Evolutionary conservation across 2,329 filamentous ascomycete genomes (phyloP), one percentile per base, ranked within the genome.

Genomic region (Phaeosphaeriaceae sp.): DNA sequence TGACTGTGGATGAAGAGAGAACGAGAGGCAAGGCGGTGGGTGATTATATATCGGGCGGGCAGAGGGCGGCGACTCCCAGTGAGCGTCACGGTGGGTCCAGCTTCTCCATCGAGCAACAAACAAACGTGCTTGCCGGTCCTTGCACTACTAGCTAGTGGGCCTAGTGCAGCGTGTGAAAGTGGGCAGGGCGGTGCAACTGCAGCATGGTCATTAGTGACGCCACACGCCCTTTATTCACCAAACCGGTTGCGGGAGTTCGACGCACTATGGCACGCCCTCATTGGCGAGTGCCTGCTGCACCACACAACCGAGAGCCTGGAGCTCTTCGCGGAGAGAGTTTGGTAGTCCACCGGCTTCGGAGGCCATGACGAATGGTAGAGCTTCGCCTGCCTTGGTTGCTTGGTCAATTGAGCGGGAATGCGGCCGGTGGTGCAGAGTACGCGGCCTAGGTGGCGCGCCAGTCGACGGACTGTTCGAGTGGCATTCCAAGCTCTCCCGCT

Each of bases 121-220:
- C 64, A 70, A 63, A 63, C 58, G 64, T 49, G 57, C 57, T 42
- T 25, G 17, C 48, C 58, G 51, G 41, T 7, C 57, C 62, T 60
- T 64, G 50, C 57, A 57, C 47, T 42, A 51, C 55, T 44, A 51
- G n/a, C n/a, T n/a, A n/a, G n/a, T n/a, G n/a, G n/a, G n/a, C n/a
- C n/a, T n/a, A n/a, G n/a, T n/a, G n/a, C n/a, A n/a, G n/a, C n/a
- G n/a, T n/a, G n/a, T n/a, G n/a, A n/a, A n/a, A n/a, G n/a, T n/a
- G n/a, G n/a, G n/a, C n/a, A n/a, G n/a, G n/a, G n/a, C n/a, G n/a
- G n/a, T n/a, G n/a, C n/a, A n/a, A n/a, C n/a, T n/a, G n/a, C n/a
- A n/a, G 50, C 44, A 65, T 7, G 66, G 49, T 69, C 66, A 65
- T 31, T 60, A 54, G 61, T 58, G 62, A 61, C 66, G 68, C 69